These are phyloP conservation scores for Cubamyces sp. DNA, from an alignment of 768 basidiomycete species.

Conservation along the genomic window DNA sequence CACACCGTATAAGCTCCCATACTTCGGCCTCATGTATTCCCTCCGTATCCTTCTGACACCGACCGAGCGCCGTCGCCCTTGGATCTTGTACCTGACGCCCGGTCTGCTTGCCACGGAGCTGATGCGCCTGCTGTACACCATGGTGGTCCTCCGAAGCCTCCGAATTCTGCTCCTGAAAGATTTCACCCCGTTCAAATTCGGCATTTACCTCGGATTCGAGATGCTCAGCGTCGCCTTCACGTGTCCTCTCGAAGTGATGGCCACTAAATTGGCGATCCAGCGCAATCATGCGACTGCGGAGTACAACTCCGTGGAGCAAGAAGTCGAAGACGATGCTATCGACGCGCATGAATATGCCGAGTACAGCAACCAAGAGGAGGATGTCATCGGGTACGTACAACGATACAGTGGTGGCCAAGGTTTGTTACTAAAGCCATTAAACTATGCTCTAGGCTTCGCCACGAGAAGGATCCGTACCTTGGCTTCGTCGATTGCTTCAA, in stretches of 20 bases:
- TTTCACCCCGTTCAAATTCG: slow-evolving; percentile 53
- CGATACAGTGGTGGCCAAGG: not conserved
- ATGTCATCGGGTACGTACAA: slow-evolving; percentile 75
- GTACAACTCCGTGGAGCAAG: slow-evolving; percentile 75
- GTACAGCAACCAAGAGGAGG: slow-evolving; percentile 73
- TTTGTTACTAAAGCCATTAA: slow-evolving; percentile 8
- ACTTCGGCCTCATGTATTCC: slow-evolving; percentile 57
- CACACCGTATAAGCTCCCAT: slow-evolving; percentile 78
- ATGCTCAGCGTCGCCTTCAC: slow-evolving; percentile 60
- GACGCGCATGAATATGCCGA: slow-evolving; percentile 67
- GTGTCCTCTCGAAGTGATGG: slow-evolving; percentile 79
- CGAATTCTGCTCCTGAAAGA: slow-evolving; percentile 59
- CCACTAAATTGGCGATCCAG: slow-evolving; percentile 80
- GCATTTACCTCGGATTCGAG: slow-evolving; percentile 60
- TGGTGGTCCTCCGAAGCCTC: slow-evolving; percentile 46
- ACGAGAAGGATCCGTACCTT: slow-evolving; percentile 78
- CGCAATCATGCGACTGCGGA: slow-evolving; percentile 80
- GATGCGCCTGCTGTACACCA: slow-evolving; percentile 48
- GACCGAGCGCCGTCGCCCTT: slow-evolving; percentile 77
- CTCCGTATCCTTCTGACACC: slow-evolving; percentile 77
- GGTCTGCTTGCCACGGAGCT: slow-evolving; percentile 54
- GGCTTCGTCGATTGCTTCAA: slow-evolving; percentile 77
- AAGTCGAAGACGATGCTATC: slow-evolving; percentile 68
- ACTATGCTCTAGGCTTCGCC: slow-evolving; percentile 55
- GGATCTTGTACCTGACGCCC: slow-evolving; percentile 81